Evolutionary conservation across 306 rosid species (phyloP), one percentile per base, ranked within the genome.

Genomic region (Calophaca sinica): DNA sequence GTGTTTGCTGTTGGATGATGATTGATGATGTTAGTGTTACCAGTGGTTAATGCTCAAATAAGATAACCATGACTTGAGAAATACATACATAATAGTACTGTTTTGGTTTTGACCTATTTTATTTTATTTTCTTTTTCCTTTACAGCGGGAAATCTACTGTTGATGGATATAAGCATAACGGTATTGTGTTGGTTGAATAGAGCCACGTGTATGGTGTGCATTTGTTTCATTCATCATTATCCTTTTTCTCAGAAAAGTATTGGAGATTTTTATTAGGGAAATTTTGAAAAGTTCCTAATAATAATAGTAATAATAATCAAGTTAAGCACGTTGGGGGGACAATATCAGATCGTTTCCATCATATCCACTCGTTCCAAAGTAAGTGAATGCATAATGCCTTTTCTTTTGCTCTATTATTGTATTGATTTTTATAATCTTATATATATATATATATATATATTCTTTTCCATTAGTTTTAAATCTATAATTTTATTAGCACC

Each of bases 301-400:
- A 60, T 62, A 52, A 29, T 60, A 73, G 63, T 80, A 52, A 66
- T 68, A 42, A 53, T 62, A 28, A 45, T 26, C 9, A 6, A 45
- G 42, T 64, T 20, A 64, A 58, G 79, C 67, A 68, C 2, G n/a
- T 74, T 68, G 20, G 80, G 80, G 80, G 12, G 58, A 78, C 83
- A 59, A 41, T 61, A 76, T 73, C 35, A 14, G 78, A 70, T 20
- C 26, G 26, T 0, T 68, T 80, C 77, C 68, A 62, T 72, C 52
- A 68, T 84, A 77, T 77, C 84, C 87, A 72, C 82, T 38, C 65
- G 67, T 82, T 76, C 80, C 80, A 54, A 76, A 72, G 76, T 76
- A 29, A 53, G 77, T n/a, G n/a, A n/a, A n/a, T n/a, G n/a, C n/a
- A 35, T 15, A 32, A 76, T 54, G 44, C 60, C 20, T 59, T 77